These are phyloP conservation scores for Nepenthes mirabilis DNA, from an alignment of 148 eudicot genomes.

Conservation along the genomic window DNA sequence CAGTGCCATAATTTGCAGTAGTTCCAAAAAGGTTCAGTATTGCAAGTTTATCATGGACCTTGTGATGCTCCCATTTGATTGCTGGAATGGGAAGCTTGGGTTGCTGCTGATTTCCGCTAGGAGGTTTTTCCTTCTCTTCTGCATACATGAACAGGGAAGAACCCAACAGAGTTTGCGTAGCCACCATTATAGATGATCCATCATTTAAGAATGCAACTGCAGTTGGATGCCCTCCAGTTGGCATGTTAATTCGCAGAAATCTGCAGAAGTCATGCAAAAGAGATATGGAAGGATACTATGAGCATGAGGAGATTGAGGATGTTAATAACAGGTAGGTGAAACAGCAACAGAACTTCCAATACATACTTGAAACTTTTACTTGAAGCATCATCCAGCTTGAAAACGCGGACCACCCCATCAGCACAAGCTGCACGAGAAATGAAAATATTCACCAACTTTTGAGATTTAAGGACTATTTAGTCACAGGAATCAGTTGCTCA, in stretches of 20 bases:
- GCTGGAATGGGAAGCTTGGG: constrained; percentile 71
- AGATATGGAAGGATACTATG: background rate
- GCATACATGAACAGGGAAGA: constrained; percentile 83
- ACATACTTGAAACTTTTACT: constrained; percentile 92
- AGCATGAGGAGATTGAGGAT: background rate
- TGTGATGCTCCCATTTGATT: constrained; percentile 83
- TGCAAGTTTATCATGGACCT: constrained; percentile 64
- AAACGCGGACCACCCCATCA: constrained; percentile 85
- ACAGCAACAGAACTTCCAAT: background rate
- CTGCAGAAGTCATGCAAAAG: constrained; percentile 21
- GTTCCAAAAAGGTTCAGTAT: constrained; percentile 56
- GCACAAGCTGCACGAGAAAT: constrained; percentile 58
- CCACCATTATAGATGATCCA: constrained; percentile 70
- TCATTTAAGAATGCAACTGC: constrained; percentile 73
- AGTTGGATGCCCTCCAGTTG: constrained; percentile 80
- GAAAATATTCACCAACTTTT: background rate
- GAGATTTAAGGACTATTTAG: background rate
- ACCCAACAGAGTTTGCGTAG: constrained; percentile 58
- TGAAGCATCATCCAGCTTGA: constrained; percentile 81
- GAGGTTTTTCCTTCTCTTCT: constrained; percentile 55
- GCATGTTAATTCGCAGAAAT: constrained; percentile 81
- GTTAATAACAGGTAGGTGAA: background rate
- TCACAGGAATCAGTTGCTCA: no score
- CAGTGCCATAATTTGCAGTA: constrained; percentile 71
- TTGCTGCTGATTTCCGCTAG: constrained; percentile 50